phyloP scores from a whole-genome alignment of 495 filamentous ascomycete species.

The Neurospora sp. region DNA sequence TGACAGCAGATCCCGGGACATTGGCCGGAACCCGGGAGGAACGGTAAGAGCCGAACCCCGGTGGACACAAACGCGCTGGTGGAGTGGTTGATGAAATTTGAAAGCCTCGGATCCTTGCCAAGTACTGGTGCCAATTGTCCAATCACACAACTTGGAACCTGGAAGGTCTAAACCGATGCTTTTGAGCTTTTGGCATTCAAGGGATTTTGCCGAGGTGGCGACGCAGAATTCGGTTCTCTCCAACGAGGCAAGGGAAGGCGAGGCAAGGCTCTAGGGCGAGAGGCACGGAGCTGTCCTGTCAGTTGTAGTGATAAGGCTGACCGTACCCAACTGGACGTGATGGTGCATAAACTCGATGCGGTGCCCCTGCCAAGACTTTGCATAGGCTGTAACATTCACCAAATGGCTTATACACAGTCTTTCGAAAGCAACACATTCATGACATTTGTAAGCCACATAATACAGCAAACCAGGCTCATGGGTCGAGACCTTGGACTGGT shows the following conservation, averaged over 20 bases:
- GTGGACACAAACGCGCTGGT: neutral
- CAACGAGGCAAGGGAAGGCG: neutral
- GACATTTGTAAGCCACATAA: neutral
- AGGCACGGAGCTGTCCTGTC: neutral
- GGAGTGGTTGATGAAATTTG: neutral
- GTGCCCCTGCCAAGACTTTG: neutral
- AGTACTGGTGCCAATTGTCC: neutral
- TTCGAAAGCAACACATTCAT: neutral
- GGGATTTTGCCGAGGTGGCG: neutral
- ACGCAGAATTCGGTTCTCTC: neutral
- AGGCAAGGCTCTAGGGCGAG: neutral
- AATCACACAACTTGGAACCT: neutral
- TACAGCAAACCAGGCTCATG: neutral
- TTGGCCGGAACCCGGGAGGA: neutral
- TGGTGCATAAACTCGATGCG: neutral
- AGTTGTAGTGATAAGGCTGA: neutral
- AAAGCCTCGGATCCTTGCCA: neutral
- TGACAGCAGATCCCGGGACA: neutral
- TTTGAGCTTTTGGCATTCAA: neutral
- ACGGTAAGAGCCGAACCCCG: neutral
- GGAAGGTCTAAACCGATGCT: neutral
- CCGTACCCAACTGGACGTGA: neutral
- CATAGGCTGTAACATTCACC: neutral
- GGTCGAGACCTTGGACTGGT: neutral
- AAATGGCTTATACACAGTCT: neutral